Evolutionary conservation across 257 asterid genomes (phyloP), one percentile per base, ranked within the genome.

Genomic region (Nicotiana tabacum): DNA sequence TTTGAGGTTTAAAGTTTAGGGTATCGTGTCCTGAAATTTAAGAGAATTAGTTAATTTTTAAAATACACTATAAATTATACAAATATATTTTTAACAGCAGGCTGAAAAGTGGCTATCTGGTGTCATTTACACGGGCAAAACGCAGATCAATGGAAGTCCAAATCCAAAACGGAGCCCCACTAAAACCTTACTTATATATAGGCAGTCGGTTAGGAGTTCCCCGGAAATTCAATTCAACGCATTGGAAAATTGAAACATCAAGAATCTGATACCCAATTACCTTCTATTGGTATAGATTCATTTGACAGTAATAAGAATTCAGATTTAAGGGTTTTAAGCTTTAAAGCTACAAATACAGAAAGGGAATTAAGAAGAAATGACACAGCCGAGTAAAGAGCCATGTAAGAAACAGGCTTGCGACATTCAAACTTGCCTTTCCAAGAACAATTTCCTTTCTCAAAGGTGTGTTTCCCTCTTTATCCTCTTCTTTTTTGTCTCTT

Each of bases 331-430:
- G n/a, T 13, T 55, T 32, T 32, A 32, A 32, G 35, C 35, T 32
- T 32, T 32, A 32, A 32, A 32, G 39, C 11, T 77, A 77, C 27
- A 32, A 56, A n/a, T 17, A 32, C 11, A 55, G 6, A 16, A 5
- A 57, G 55, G 16, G 81, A 30, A 72, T 9, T 64, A 3, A 17
- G 32, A 21, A 55, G 76, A 77, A 48, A 96, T 96, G 99, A 91
- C 87, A 87, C 98, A 90, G 88, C 88, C 93, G 21, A 92, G 91
- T 88, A 94, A 94, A 86, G 99, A 96, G 87, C 97, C 99, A 0
- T 96, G 99, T 70, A 96, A 96, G 91, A 94, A 93, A 85, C 87
- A 96, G 84, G 99, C 98, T 43, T 96, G 99, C 85, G 93, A 94
- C 69, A 96, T 96, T 86, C 99, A 96, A 87, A 91, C 98, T 35